These are phyloP conservation scores for Carex littledalei DNA, from an alignment of 176 grass and related monocot species.

Conservation along the genomic window DNA sequence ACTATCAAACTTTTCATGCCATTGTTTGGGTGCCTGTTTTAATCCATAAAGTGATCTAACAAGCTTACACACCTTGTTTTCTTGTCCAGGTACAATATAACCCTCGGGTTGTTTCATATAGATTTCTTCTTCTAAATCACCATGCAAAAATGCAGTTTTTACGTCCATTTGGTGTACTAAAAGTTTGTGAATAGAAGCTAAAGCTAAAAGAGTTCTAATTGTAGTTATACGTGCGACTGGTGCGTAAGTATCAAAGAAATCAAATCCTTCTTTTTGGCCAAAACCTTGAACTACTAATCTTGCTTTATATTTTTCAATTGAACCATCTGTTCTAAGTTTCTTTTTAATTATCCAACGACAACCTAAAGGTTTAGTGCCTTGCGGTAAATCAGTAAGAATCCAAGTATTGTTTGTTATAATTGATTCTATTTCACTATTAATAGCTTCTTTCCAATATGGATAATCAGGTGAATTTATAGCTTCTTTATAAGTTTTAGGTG, in stretches of 20 bases:
- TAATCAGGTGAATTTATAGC: background rate
- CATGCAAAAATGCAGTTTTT: constrained; percentile 9
- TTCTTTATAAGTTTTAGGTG: background rate
- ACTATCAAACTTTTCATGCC: constrained; percentile 26
- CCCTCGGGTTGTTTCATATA: background rate
- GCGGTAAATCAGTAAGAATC: constrained; percentile 4
- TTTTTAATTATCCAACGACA: constrained; percentile 22
- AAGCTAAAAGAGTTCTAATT: constrained; percentile 7
- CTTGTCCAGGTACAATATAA: constrained; percentile 1
- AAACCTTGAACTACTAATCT: constrained; percentile 10
- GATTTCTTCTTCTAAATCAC: constrained; percentile 8
- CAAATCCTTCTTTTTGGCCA: constrained; percentile 1
- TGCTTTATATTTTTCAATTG: constrained; percentile 1
- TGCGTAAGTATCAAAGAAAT: constrained; percentile 15
- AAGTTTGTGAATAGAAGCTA: constrained; percentile 3
- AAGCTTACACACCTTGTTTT: constrained; percentile 11
- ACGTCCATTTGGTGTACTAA: constrained; percentile 21
- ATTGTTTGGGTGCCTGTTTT: constrained; percentile 2
- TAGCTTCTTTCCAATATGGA: constrained; percentile 1
- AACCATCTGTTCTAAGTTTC: constrained; percentile 11
- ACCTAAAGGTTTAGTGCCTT: constrained; percentile 13
- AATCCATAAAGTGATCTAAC: background rate
- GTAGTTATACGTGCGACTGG: constrained; percentile 4
- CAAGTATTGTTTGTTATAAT: constrained; percentile 21
- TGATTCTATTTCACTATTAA: constrained; percentile 19